phyloP scores from a whole-genome alignment of 208 protist species.

The Trypanosoma cruzi region DNA sequence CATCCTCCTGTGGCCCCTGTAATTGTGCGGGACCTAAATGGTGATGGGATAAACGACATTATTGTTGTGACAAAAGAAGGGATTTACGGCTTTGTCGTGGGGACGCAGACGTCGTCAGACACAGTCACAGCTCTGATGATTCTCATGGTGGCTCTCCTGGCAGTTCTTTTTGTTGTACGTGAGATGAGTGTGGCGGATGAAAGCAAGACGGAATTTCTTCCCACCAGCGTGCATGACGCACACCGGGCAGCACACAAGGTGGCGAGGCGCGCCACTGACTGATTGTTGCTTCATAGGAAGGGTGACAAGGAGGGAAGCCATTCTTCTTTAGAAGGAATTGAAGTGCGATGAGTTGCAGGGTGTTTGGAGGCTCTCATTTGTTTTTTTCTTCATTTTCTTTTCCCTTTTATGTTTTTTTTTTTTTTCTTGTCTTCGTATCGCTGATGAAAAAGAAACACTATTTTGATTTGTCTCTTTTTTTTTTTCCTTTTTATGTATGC shows the following conservation, averaged over 20 bases:
- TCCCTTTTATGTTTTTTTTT: conserved; percentile 2
- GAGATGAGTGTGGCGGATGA: conserved; percentile 40
- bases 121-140: conserved; percentile 73
- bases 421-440: not conserved
- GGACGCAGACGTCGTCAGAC: conserved; percentile 63
- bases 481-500: not conserved
- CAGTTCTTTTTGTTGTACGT: conserved; percentile 66
- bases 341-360: not conserved
- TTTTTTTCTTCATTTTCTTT: not conserved
- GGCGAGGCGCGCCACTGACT: conserved; percentile 31
- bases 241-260: conserved; percentile 5
- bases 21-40: conserved; percentile 87
- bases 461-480: conserved; percentile 3
- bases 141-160: conserved; percentile 71
- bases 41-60: conserved; percentile 87
- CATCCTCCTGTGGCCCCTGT: conserved; percentile 67
- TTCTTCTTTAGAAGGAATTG: not conserved
- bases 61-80: conserved; percentile 65
- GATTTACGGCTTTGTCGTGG: conserved; percentile 76
- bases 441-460: not conserved
- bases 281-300: not conserved
- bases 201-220: conserved; percentile 37
- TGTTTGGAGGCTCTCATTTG: not conserved
- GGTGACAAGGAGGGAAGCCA: not conserved
- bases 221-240: conserved; percentile 29